A percentile compares a stretch with the other conserved stretches of the same genome.
Conservation (phyloP, 345 rosid genomes). For the Linum tenue region DNA sequence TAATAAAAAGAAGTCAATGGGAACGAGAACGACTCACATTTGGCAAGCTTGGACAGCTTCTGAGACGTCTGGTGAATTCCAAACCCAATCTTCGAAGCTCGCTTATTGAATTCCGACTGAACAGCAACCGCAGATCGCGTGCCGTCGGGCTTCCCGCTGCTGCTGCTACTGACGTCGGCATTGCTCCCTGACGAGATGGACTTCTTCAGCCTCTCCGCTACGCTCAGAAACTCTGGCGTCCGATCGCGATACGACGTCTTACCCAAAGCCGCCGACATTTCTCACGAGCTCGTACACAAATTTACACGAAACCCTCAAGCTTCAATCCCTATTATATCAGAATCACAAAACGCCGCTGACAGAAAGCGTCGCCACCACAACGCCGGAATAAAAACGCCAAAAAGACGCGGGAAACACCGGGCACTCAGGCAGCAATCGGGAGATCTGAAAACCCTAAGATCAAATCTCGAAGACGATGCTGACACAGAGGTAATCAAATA, state of each 20-base stretch:
- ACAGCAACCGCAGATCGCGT: slow-evolving; percentile 39
- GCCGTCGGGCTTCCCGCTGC: slow-evolving; percentile 33
- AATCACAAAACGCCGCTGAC: no score
- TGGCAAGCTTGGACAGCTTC: slow-evolving; percentile 68
- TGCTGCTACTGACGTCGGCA: slow-evolving; percentile 19
- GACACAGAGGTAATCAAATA: neutral
- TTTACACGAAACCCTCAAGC: neutral
- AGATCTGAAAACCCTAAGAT: neutral
- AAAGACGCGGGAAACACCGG: neutral
- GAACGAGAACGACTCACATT: slow-evolving; percentile 36
- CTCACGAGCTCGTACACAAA: neutral
- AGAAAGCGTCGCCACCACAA: neutral
- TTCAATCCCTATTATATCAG: neutral
- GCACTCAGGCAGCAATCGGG: neutral
- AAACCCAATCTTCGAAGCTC: slow-evolving; percentile 48
- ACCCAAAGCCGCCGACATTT: slow-evolving; percentile 21
- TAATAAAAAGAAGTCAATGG: neutral
- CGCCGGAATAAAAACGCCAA: neutral
- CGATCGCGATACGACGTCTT: slow-evolving; percentile 65
- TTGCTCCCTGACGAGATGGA: slow-evolving; percentile 27
- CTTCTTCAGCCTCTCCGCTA: slow-evolving; percentile 48
- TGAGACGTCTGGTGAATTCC: slow-evolving; percentile 77
- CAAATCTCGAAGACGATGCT: neutral
- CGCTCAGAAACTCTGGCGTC: slow-evolving; percentile 47
- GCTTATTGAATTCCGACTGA: slow-evolving; percentile 56